phyloP scores from a whole-genome alignment of 306 rosid genomes.

The Trifolium repens region DNA sequence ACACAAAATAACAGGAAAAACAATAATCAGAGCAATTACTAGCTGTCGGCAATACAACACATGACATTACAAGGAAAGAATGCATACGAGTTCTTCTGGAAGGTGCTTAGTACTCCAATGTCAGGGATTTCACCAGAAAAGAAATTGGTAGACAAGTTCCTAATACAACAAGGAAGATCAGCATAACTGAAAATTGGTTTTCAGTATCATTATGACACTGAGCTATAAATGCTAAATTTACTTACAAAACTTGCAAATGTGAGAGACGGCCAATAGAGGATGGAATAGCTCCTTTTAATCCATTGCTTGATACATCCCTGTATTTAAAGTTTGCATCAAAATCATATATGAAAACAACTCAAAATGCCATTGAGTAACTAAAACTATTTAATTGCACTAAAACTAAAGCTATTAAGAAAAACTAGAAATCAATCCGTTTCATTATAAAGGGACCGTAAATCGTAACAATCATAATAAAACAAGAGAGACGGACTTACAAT shows the following conservation, averaged over 20 bases:
- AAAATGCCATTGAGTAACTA: conserved; percentile 14
- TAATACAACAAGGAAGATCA: conserved; percentile 46
- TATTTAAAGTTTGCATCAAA: conserved; percentile 32
- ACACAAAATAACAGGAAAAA: neutral
- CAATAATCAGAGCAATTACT: neutral
- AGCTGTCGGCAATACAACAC: neutral
- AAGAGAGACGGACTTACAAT: conserved; percentile 57
- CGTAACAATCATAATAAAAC: too few relatives aligned
- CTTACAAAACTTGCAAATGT: conserved; percentile 73
- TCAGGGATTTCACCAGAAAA: conserved; percentile 96
- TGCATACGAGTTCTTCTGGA: conserved; percentile 76
- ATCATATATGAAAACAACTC: neutral
- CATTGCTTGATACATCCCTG: conserved; percentile 91
- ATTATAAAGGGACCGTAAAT: too few relatives aligned
- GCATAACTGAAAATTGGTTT: conserved; percentile 5
- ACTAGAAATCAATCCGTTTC: too few relatives aligned
- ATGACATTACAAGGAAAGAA: neutral
- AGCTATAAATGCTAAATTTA: conserved; percentile 31
- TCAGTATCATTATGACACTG: conserved; percentile 9
- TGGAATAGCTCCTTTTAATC: conserved; percentile 89
- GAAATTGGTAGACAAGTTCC: conserved; percentile 95
- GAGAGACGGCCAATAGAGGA: conserved; percentile 86
- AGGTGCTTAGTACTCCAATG: conserved; percentile 85
- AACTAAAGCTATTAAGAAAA: neutral
- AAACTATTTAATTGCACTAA: neutral